A percentile compares a stretch with the other conserved stretches of the same genome.
Evolutionary conservation across 2,329 filamentous ascomycete genomes (phyloP).

Genomic region (Fusarium pseudoanthophilum): DNA sequence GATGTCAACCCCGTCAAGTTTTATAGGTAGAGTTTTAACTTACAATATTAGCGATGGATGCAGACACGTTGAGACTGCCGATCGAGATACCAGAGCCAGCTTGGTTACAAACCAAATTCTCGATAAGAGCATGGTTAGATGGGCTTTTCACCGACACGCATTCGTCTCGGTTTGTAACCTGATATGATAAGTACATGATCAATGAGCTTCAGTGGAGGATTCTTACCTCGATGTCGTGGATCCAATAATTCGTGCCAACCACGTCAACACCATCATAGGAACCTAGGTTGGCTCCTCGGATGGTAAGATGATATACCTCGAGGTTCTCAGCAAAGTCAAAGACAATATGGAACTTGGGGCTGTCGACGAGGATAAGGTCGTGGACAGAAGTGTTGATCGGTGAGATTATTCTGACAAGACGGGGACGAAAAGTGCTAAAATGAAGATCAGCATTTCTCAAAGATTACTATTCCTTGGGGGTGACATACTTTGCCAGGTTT

Average conservation of each 20-base stretch:
- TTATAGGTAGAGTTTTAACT: fast-evolving
- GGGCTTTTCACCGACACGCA: not conserved
- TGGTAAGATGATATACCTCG: not conserved
- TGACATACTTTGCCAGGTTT: not conserved
- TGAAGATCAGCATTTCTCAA: not conserved
- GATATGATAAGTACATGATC: not conserved
- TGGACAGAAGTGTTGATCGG: not conserved
- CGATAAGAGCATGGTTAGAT: not conserved
- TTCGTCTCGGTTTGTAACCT: not conserved
- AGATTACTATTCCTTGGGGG: fast-evolving
- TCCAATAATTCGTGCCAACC: not conserved
- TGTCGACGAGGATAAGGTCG: not conserved
- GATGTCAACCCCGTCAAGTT: fast-evolving
- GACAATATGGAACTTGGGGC: not conserved
- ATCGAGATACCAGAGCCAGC: not conserved
- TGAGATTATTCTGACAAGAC: not conserved
- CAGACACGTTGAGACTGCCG: not conserved
- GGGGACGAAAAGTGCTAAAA: not conserved
- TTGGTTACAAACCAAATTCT: not conserved
- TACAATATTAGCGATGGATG: not conserved
- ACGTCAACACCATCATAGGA: not conserved
- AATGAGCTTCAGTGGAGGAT: fast-evolving
- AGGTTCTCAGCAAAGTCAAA: conserved; percentile 1
- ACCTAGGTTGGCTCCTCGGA: not conserved
- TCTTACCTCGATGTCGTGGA: not conserved